Evolutionary conservation across 192 early-diverging fungal species (phyloP).

Genomic region (Spizellomyces punctatus): DNA sequence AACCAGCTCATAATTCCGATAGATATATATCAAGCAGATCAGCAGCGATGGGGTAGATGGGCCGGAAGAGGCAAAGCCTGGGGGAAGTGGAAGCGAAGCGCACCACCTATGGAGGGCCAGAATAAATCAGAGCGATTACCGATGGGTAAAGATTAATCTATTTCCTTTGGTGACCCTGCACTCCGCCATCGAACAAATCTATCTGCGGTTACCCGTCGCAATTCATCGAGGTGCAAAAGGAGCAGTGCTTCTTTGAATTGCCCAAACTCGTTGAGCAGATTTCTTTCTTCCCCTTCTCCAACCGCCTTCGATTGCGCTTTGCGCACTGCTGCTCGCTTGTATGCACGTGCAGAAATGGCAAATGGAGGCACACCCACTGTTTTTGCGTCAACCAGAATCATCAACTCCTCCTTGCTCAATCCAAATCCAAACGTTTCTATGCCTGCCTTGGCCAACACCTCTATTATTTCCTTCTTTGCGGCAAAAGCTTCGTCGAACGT

Average conservation of each 20-base stretch:
- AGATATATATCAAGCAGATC: constrained; percentile 16
- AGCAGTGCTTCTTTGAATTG: constrained; percentile 29
- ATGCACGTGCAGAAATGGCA: constrained; percentile 41
- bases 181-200: constrained; percentile 25
- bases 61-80: constrained; percentile 2
- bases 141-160: constrained; percentile 4
- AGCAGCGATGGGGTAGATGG: constrained; percentile 15
- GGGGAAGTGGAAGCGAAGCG: constrained; percentile 6
- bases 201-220: constrained; percentile 23
- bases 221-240: constrained; percentile 18
- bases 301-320: neutral
- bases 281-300: neutral
- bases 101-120: no score
- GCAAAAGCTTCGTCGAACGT: constrained; percentile 48
- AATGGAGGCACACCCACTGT: constrained; percentile 41
- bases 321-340: neutral
- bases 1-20: constrained; percentile 26
- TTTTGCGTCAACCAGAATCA: constrained; percentile 40
- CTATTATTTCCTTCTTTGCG: constrained; percentile 52
- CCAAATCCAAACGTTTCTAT: constrained; percentile 61
- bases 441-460: constrained; percentile 44
- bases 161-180: constrained; percentile 10
- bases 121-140: neutral
- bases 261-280: constrained; percentile 47
- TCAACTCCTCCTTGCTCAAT: constrained; percentile 48